Evolutionary conservation across 495 filamentous ascomycete species (phyloP), one percentile per base, ranked within the genome.

Genomic region (Neurospora terricola): DNA sequence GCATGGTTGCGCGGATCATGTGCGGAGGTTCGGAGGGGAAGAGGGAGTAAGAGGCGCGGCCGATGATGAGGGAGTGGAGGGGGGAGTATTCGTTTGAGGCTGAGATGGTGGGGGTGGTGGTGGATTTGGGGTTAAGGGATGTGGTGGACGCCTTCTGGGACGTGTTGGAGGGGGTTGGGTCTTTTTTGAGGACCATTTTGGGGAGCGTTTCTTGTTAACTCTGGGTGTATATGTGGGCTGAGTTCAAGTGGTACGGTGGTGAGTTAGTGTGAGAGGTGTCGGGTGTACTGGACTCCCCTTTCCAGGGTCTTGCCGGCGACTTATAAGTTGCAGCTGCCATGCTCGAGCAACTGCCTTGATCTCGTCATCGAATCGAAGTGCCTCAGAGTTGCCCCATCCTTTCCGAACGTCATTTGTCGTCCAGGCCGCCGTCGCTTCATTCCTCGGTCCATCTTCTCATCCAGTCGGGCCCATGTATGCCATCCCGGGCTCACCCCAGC

Each of bases 1-100:
- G 30, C 70, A 71, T 71, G 27, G 70, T 66, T 12, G 37, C 70
- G 39, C 42, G 38, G 30, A 68, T 71, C 70, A 71, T 71, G 42
- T 71, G 70, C 2, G 70, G 7, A 1, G 70, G 39, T n/a, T 71
- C 70, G 12, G 70, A 71, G 38, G 70, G 70, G 34, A 71, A 71
- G 38, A 59, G 38, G 10, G 70, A 71, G 27, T 62, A 1, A 1
- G 27, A 4, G 38, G 70, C 70, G 1, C 70, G 70, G n/a, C 70
- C 70, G 70, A 71, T 45, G 34, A 71, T 5, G 70, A 71, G 38
- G 14, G 70, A 2, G 38, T n/a, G 38, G 70, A 71, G 70, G 11
- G 70, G 70, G 8, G 42, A 71, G 27, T 16, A 66, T 37, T 71
- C 70, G 70, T 62, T 45, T 1, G 38, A 34, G 30, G 70, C 70